Base-by-base conservation (phyloP, 257 asterid species). In the Thymus mandschuricus region DNA sequence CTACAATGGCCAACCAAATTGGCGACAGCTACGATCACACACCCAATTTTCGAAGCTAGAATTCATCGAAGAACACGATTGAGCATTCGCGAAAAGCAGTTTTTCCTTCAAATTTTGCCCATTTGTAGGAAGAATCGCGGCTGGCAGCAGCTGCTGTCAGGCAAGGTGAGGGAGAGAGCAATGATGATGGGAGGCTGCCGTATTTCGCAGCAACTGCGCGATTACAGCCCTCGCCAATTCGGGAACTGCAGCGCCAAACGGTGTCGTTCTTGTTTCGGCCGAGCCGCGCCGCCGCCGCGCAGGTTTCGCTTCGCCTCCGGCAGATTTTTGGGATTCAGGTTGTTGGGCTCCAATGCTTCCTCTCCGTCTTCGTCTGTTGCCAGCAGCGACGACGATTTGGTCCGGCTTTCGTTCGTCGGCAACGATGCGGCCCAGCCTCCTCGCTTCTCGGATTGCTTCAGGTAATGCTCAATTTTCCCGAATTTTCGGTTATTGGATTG, bases 101-200 rank as follows among this genome's bases (percentile, higher is more conserved):
- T n/a, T 3, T 15, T 0, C 4, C 34, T 13, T 15, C 12, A 63
- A 9, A 27, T 44, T 5, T 70, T 31, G 8, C 6, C 61, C 60
- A 28, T 50, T 71, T 71, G 40, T 41, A 46, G 30, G 44, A 27
- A 45, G 10, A 8, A 13, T 29, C 2, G 51, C 35, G 50, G 62
- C 33, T 12, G 61, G 44, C 38, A 29, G 69, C 48, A 15, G 69
- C 58, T 21, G 72, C 72, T 10, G 63, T 52, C 63, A 51, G 34
- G 50, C 13, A 41, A 35, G 41, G 41, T 50, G 64, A 6, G 8
- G 6, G 21, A 6, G 3, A 3, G 21, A 69, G 51, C 64, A 30
- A 76, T 73, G 83, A 81, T 81, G 79, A 65, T 75, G 76, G 57
- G 72, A 44, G 77, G 84, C 55, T 79, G 60, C 66, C 86, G 88